Evolutionary conservation across 352 stramenopile genomes (phyloP).

Genomic region (Globisporangium irregulare): DNA sequence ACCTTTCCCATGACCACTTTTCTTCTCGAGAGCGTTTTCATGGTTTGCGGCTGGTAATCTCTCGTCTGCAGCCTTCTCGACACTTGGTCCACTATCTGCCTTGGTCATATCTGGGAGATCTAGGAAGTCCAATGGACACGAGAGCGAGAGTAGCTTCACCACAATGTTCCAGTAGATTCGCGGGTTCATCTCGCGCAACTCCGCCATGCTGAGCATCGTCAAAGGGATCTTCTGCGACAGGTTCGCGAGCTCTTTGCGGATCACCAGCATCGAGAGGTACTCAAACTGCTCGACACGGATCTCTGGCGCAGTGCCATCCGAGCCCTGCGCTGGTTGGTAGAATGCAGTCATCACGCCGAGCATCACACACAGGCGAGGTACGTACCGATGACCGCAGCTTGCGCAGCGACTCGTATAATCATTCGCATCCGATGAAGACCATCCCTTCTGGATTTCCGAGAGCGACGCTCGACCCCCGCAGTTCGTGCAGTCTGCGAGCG

Average conservation of each 20-base stretch:
- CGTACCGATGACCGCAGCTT: constrained; percentile 28
- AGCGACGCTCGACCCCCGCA: constrained; percentile 33
- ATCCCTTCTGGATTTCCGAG: constrained; percentile 33
- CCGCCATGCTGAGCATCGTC: constrained; percentile 33
- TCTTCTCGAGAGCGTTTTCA: background rate
- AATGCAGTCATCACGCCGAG: constrained; percentile 30
- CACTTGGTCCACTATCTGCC: background rate
- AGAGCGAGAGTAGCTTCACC: constrained; percentile 44
- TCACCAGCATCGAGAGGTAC: constrained; percentile 41
- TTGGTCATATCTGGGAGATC: constrained; percentile 30
- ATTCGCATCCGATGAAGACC: constrained; percentile 28
- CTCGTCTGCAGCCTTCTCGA: background rate
- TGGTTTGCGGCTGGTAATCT: background rate
- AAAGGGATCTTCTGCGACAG: constrained; percentile 35
- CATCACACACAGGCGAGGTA: constrained; percentile 37
- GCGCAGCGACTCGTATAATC: constrained; percentile 42
- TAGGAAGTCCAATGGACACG: constrained; percentile 43
- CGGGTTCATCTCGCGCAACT: constrained; percentile 31
- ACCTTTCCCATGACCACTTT: background rate
- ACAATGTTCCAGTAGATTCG: constrained; percentile 64
- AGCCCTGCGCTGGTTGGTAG: constrained; percentile 10
- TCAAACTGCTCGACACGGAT: constrained; percentile 36
- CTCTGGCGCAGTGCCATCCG: background rate
- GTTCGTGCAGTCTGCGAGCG: constrained; percentile 33
- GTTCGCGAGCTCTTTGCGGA: constrained; percentile 44